A percentile compares a stretch with the other conserved stretches of the same genome.
phyloP scores from a whole-genome alignment of 2,329 filamentous ascomycete species.

The Tothia fuscella region DNA sequence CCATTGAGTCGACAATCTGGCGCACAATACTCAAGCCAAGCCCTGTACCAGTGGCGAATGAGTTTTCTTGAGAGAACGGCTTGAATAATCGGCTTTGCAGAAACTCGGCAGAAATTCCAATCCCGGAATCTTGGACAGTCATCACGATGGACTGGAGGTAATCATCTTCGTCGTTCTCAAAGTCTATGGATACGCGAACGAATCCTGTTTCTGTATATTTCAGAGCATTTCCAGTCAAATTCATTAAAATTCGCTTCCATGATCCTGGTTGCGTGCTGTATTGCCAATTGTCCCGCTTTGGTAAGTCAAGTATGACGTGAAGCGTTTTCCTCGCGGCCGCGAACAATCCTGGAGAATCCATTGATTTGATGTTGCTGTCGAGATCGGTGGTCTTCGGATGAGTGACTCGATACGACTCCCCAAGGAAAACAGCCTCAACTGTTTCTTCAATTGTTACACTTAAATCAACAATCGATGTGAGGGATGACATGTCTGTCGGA shows the following conservation, averaged over 20 bases:
- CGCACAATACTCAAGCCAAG: conserved; percentile 29
- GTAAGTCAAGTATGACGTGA: conserved; percentile 24
- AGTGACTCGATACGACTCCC: conserved; percentile 2
- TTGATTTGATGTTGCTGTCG: neutral
- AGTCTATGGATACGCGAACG: conserved; percentile 26
- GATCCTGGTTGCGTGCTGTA: conserved; percentile 27
- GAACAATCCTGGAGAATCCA: neutral
- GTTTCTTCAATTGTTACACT: conserved; percentile 3
- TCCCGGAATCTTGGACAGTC: conserved; percentile 27
- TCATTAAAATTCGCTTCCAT: conserved; percentile 28
- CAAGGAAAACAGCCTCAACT: conserved; percentile 6
- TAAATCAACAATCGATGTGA: neutral
- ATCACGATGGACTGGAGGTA: conserved; percentile 20
- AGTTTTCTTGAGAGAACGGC: conserved; percentile 29
- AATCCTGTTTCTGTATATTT: conserved; percentile 27
- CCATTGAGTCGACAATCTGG: conserved; percentile 25
- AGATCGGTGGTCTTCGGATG: neutral
- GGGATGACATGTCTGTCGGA: neutral
- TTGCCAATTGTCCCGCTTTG: conserved; percentile 22
- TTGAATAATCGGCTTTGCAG: conserved; percentile 25
- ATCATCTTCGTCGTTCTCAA: conserved; percentile 17
- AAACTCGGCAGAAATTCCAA: conserved; percentile 29
- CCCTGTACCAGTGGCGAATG: conserved; percentile 26
- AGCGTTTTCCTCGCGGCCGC: conserved; percentile 14
- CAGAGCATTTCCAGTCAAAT: conserved; percentile 27